Evolutionary conservation across 768 basidiomycete species (phyloP), one percentile per base, ranked within the genome.

Genomic region (Suillus hirtellus): DNA sequence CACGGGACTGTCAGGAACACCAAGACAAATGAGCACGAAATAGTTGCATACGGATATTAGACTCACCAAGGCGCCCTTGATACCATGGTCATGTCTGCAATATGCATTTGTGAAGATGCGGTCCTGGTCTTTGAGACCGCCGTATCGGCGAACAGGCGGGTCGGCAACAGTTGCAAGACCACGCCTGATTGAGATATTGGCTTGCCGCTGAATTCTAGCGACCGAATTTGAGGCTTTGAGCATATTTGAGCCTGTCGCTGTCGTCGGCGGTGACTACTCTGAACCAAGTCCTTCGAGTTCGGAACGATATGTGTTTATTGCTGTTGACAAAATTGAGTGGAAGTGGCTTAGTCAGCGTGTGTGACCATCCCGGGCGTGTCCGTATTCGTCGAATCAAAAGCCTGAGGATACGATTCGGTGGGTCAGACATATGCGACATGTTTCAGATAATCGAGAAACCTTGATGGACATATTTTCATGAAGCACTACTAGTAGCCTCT

Each of bases 91-190:
- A 73, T 96, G 93, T 63, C 85, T 84, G 71, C 85, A 89, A 72
- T 90, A 96, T 1, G 87, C 86, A 75, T 97, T 99, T 46, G 93
- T 95, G 72, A 99, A 98, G 66, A 95, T 95, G 54, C 93, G 87
- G 76, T 94, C 93, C 72, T 95, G 93, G 79, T 99, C 96, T 76
- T 91, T 95, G 66, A 99, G 81, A 0, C 96, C 96, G 31, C 96
- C 96, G 71, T 98, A 96, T 65, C 86, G 86, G 67, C 95, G 84
- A 21, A 96, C 92, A 37, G 95, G 96, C n/a, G 92, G 81, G 72
- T 93, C 88, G 43, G 87, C 84, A 40, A 89, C 87, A 9, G 93
- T 93, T 52, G 93, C 93, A 66, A 95, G 65, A 21, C 66, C 58
- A 53, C 74, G 73, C 10, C 31, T 58, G 44, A 49, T 2, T n/a